phyloP scores from a whole-genome alignment of 2,329 filamentous ascomycete species.

The Phyllosticta citriasiana region DNA sequence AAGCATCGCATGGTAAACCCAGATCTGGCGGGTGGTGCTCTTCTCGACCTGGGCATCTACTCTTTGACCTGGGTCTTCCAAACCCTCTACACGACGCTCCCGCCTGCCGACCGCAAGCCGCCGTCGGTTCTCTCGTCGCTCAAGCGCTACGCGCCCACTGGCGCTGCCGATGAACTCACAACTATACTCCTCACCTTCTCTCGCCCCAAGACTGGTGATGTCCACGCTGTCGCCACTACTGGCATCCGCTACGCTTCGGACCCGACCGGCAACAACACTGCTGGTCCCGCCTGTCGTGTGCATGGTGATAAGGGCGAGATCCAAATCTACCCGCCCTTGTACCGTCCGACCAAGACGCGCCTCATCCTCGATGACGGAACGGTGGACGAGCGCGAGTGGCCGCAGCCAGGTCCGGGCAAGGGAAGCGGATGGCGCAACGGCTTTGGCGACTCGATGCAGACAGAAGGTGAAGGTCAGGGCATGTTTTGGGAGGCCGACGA shows the following conservation, averaged over 20 bases:
- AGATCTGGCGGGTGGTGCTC: conserved; percentile 70
- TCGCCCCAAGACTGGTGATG: conserved; percentile 39
- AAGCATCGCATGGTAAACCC: conserved; percentile 71
- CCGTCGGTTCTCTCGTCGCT: conserved; percentile 57
- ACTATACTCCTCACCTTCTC: conserved; percentile 71
- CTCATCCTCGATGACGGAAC: conserved; percentile 46
- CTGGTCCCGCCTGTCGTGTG: conserved; percentile 62
- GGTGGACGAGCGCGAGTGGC: conserved; percentile 38
- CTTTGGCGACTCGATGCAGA: conserved; percentile 31
- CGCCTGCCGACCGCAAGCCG: conserved; percentile 44
- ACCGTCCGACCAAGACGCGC: conserved; percentile 54
- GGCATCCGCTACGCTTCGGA: conserved; percentile 38
- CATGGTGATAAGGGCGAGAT: conserved; percentile 76
- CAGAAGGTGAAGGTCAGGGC: conserved; percentile 58
- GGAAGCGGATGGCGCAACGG: conserved; percentile 39
- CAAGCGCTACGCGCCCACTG: conserved; percentile 62
- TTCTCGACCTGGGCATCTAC: conserved; percentile 83
- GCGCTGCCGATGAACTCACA: conserved; percentile 70
- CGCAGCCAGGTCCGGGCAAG: conserved; percentile 37
- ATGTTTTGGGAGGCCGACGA: conserved; percentile 89
- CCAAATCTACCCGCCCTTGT: conserved; percentile 65
- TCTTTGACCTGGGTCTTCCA: conserved; percentile 86
- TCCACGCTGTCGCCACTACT: conserved; percentile 59
- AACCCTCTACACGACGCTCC: conserved; percentile 71
- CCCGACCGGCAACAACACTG: conserved; percentile 46